Base-by-base conservation (phyloP, 805 yeast species). In the Yamadazyma endophytica region DNA sequence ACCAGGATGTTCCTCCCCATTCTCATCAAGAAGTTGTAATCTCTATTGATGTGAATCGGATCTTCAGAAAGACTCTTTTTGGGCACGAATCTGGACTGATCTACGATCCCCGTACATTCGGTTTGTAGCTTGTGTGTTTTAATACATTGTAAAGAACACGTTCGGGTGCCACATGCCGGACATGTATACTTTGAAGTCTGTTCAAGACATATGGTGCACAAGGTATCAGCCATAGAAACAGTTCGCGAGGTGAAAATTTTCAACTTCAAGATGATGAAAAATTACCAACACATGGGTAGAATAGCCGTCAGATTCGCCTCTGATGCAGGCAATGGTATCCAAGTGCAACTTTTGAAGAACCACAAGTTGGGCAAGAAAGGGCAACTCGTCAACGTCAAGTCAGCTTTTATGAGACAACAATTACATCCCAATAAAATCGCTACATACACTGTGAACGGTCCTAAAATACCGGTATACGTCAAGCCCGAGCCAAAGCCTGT, bases 331-430 rank as follows among this genome's bases (percentile, higher is more conserved):
- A 14, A 22, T 22, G 8, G 25, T 7, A 12, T 12, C 8, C 8
- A n/a, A 30, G 33, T 18, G 33, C 24, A 30, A 30, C 24, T 24
- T 24, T 28, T 17, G 24, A 28, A 28, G 16, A 21, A 14, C 16
- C 20, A 26, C 26, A 7, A 12, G 9, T 57, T 80, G 34, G 94
- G 95, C 13, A 61, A 61, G 14, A 64, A 61, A 38, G 96, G 96
- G 21, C 82, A 88, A 60, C 69, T 88, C 26, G 68, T 82, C 17
- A 64, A 72, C 21, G 96, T 88, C 13, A 70, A 76, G 40, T 88
- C 95, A 18, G 83, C 87, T 14, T 66, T 75, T 40, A 88, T 88
- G 96, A 75, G 90, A 50, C 85, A 84, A 58, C 74, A 62, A 45
- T 69, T 88, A 35, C 86, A 86, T 47, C 74, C 75, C 25, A 47